These are phyloP conservation scores for Phaeoacremonium minimum DNA, from an alignment of 2,329 filamentous ascomycete genomes.

Conservation along the genomic window DNA sequence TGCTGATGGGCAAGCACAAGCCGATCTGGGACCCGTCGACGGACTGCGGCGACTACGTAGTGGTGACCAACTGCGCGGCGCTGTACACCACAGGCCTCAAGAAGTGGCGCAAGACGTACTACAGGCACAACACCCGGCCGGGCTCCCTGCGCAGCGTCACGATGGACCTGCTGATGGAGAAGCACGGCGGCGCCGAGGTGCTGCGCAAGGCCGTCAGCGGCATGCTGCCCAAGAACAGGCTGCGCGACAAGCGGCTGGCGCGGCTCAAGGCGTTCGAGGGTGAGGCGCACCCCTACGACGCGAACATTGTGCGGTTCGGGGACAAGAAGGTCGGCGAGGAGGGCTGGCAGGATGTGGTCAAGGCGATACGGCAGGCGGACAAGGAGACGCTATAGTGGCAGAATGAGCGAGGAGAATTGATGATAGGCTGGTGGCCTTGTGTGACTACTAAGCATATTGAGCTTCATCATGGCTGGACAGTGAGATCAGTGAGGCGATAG, in stretches of 20 bases:
- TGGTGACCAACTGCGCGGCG: constrained; percentile 83
- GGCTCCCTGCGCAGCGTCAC: constrained; percentile 83
- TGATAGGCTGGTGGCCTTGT: too few relatives aligned
- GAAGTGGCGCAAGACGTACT: constrained; percentile 91
- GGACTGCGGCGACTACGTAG: constrained; percentile 98
- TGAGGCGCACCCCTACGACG: constrained; percentile 83
- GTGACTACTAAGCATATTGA: too few relatives aligned
- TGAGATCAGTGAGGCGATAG: too few relatives aligned
- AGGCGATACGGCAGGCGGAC: constrained; percentile 45
- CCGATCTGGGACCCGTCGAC: constrained; percentile 96
- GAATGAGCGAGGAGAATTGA: too few relatives aligned
- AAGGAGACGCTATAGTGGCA: constrained; percentile 40
- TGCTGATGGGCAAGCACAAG: constrained; percentile 98
- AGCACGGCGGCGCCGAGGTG: constrained; percentile 90
- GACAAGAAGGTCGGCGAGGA: constrained; percentile 50
- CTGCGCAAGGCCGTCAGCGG: constrained; percentile 88
- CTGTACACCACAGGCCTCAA: constrained; percentile 89
- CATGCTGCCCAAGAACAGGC: constrained; percentile 95
- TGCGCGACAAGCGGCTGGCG: constrained; percentile 82
- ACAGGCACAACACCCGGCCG: constrained; percentile 87
- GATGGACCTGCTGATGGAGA: constrained; percentile 92
- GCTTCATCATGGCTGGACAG: too few relatives aligned
- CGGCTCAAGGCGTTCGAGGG: constrained; percentile 95
- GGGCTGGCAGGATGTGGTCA: constrained; percentile 49
- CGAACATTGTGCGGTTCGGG: constrained; percentile 74